Evolutionary conservation across 1,284 basidiomycete genomes (phyloP).

Genomic region (Sporisorium reilianum): DNA sequence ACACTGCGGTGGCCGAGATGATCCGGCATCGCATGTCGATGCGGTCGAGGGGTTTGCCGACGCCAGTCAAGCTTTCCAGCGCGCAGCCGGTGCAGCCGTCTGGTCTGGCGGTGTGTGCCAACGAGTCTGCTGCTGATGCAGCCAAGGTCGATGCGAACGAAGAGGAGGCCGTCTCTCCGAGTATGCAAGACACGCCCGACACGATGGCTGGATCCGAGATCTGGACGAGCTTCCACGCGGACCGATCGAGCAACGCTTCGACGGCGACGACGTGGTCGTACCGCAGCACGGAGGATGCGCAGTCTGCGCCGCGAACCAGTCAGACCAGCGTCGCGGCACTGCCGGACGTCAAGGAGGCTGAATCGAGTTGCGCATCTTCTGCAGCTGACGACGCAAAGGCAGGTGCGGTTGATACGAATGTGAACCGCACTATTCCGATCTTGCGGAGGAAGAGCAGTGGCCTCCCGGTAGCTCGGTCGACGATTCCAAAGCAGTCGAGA

Average conservation of each 20-base stretch:
- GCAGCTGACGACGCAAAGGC: not conserved
- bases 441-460: conserved; percentile 35
- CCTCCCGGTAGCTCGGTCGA: conserved; percentile 19
- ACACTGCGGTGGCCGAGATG: conserved; percentile 21
- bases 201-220: conserved; percentile 46
- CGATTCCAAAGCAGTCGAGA: conserved; percentile 1
- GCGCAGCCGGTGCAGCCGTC: not conserved
- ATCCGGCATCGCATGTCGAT: conserved; percentile 21
- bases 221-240: conserved; percentile 43
- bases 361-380: not conserved
- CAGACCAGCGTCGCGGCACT: not conserved
- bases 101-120: not conserved
- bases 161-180: conserved; percentile 13
- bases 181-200: conserved; percentile 38
- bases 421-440: not conserved
- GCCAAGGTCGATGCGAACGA: not conserved
- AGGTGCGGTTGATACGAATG: not conserved
- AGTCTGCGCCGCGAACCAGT: not conserved
- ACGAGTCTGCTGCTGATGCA: not conserved
- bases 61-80: not conserved
- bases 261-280: conserved; percentile 37
- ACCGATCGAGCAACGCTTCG: conserved; percentile 39
- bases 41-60: conserved; percentile 10
- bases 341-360: not conserved
- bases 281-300: conserved; percentile 16